phyloP scores from a whole-genome alignment of 495 filamentous ascomycete species.

The Friedmanniomyces simplex region DNA sequence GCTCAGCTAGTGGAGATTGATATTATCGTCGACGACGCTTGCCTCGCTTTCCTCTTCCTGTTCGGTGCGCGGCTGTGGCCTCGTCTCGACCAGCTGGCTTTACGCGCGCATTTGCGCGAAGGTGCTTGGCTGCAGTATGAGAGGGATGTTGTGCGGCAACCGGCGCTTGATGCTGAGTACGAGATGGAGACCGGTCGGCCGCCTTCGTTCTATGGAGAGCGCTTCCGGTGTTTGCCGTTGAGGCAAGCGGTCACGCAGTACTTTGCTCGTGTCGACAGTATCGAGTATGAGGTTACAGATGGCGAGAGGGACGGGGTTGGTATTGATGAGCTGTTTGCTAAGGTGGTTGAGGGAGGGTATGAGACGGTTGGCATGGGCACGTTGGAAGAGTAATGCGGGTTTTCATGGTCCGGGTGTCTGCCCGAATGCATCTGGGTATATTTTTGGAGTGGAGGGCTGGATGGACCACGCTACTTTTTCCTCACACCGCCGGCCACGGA shows the following conservation, averaged over 20 bases:
- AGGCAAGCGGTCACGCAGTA: neutral
- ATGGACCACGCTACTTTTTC: no score
- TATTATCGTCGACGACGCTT: neutral
- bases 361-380: neutral
- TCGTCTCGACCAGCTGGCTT: neutral
- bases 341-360: neutral
- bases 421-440: no score
- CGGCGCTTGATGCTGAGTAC: no score
- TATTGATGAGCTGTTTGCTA: neutral
- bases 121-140: neutral
- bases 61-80: neutral
- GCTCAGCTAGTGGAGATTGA: neutral
- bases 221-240: neutral
- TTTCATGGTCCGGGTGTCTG: no score
- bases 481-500: slow-evolving; percentile 1
- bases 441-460: no score
- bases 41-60: neutral
- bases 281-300: neutral
- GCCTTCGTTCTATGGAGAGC: neutral
- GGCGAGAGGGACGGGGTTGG: neutral
- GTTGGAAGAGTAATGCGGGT: no score
- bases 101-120: neutral
- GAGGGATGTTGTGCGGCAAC: neutral
- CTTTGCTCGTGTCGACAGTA: neutral
- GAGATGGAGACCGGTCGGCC: neutral